Conservation (phyloP, 1,284 basidiomycete species). For the Prillingera fragicola region DNA sequence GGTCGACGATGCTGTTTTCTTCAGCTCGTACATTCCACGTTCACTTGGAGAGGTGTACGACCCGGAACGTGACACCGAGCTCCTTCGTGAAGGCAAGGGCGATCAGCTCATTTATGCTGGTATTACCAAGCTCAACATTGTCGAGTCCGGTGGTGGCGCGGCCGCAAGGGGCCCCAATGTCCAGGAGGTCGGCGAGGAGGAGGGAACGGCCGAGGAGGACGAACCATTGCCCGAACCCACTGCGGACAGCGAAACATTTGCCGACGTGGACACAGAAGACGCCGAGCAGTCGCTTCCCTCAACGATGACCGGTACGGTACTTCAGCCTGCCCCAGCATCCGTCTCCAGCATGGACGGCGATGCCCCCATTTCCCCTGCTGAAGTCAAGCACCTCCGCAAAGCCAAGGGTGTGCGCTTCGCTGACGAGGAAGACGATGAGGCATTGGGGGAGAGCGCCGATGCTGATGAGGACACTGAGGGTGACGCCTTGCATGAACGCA, state of each 20-base stretch:
- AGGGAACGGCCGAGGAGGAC: constrained; percentile 31
- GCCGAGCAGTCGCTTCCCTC: too few relatives aligned
- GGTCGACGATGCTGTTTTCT: constrained; percentile 80
- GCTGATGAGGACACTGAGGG: constrained; percentile 47
- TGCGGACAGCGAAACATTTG: background rate
- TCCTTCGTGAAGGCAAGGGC: constrained; percentile 63
- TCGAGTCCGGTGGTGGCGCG: constrained; percentile 10
- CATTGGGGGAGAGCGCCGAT: constrained; percentile 34
- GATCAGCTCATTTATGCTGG: constrained; percentile 75
- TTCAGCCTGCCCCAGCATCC: too few relatives aligned
- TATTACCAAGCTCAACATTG: constrained; percentile 65
- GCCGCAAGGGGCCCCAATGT: constrained; percentile 6
- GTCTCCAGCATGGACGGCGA: background rate
- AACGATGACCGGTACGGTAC: too few relatives aligned
- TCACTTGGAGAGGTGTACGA: constrained; percentile 85
- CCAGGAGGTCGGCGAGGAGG: constrained; percentile 12
- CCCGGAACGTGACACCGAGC: constrained; percentile 80
- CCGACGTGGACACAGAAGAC: background rate
- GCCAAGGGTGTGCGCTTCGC: constrained; percentile 6
- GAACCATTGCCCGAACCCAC: constrained; percentile 10
- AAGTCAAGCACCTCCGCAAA: background rate
- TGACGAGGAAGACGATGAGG: constrained; percentile 22
- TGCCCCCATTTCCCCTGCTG: too few relatives aligned
- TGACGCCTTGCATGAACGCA: constrained; percentile 52
- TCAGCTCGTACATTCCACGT: constrained; percentile 85